A percentile compares a stretch with the other conserved stretches of the same genome.
These are phyloP conservation scores for Phytopythium montanum DNA, from an alignment of 352 stramenopile species.

Conservation along the genomic window DNA sequence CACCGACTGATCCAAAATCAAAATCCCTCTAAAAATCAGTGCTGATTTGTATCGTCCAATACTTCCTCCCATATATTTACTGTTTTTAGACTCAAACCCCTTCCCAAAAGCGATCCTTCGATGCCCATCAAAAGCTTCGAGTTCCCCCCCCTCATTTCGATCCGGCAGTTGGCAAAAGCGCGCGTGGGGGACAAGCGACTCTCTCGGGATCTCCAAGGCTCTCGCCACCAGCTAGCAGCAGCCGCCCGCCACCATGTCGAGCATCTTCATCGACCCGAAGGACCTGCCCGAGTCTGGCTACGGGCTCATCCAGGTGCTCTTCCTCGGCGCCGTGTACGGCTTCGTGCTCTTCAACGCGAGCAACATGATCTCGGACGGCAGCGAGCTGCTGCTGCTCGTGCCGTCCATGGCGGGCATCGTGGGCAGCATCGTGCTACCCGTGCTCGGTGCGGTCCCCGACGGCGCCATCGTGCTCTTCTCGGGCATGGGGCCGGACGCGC, in stretches of 20 bases:
- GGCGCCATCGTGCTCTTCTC: conserved; percentile 98
- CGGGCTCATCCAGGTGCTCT: conserved; percentile 90
- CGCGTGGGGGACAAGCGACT: conserved; percentile 19
- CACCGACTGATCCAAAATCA: neutral
- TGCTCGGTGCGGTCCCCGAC: conserved; percentile 97
- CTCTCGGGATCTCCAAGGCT: too few species aligned
- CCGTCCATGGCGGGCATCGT: conserved; percentile 95
- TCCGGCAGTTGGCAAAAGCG: conserved; percentile 26
- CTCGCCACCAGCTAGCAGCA: too few species aligned
- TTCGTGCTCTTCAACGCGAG: conserved; percentile 96
- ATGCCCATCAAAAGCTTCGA: neutral
- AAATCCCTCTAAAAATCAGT: neutral
- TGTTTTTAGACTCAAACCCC: neutral
- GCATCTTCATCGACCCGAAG: conserved; percentile 87
- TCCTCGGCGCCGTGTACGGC: conserved; percentile 95
- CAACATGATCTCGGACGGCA: conserved; percentile 98
- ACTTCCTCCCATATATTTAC: too few species aligned
- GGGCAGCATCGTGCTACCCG: conserved; percentile 94
- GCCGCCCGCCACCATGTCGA: conserved; percentile 17
- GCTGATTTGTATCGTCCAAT: neutral
- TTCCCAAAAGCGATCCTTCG: too few species aligned
- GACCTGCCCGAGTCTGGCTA: conserved; percentile 70
- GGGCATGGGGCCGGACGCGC: conserved; percentile 90
- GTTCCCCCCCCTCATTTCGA: neutral
- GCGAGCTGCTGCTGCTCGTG: conserved; percentile 96